These are phyloP conservation scores for Podospora pseudocomata DNA, from an alignment of 495 filamentous ascomycete genomes.

Conservation along the genomic window DNA sequence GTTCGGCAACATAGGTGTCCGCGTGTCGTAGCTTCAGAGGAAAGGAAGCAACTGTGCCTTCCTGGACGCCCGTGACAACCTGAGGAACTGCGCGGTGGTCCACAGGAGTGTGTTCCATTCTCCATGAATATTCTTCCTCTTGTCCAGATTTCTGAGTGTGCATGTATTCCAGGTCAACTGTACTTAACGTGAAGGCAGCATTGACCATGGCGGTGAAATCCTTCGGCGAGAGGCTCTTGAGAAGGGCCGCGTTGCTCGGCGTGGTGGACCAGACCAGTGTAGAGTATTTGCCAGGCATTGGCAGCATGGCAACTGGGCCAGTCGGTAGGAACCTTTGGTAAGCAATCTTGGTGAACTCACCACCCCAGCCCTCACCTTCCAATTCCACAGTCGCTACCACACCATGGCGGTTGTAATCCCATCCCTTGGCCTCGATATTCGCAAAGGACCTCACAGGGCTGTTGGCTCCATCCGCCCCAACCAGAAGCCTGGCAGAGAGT, in stretches of 20 bases:
- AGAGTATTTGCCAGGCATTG: constrained; percentile 74
- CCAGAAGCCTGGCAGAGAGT: constrained; percentile 75
- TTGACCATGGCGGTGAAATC: constrained; percentile 89
- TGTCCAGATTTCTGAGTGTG: constrained; percentile 58
- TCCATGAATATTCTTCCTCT: constrained; percentile 75
- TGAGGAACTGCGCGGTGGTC: constrained; percentile 46
- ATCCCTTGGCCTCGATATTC: constrained; percentile 76
- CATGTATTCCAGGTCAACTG: constrained; percentile 80
- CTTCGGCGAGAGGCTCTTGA: constrained; percentile 66
- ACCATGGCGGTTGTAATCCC: constrained; percentile 90
- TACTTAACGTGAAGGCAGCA: constrained; percentile 79
- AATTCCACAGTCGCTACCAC: constrained; percentile 85
- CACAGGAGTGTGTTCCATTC: constrained; percentile 62
- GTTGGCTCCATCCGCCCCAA: constrained; percentile 93
- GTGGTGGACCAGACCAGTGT: constrained; percentile 94
- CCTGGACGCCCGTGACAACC: constrained; percentile 63
- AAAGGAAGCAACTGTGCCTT: constrained; percentile 81
- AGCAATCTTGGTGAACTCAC: constrained; percentile 62
- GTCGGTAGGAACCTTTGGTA: constrained; percentile 95
- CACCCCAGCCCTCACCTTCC: constrained; percentile 52
- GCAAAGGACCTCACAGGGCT: constrained; percentile 90
- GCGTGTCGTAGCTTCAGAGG: constrained; percentile 88
- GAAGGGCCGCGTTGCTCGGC: constrained; percentile 66
- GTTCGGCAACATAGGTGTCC: constrained; percentile 82
- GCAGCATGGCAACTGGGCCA: constrained; percentile 85